Base-by-base conservation (phyloP, 106 monocot species). In the Allium fistulosum region DNA sequence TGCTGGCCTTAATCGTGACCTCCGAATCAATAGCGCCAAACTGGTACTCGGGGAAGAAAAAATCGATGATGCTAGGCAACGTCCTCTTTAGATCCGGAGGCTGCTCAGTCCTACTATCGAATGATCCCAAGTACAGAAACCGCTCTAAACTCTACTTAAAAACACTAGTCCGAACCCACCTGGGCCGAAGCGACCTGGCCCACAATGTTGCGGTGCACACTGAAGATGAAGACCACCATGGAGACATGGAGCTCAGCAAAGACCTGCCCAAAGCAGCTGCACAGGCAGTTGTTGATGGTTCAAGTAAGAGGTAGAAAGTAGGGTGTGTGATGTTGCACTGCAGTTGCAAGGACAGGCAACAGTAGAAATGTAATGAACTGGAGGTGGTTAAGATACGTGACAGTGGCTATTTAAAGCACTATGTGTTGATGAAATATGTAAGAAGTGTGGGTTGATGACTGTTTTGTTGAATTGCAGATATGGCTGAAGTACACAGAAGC, bases 11-110 rank as follows among this genome's bases (percentile, higher is more conserved):
- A 53, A 70, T 93, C 11, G 69, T 93, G 57, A 78, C 83, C 1
- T 89, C 93, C 9, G 93, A 93, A 71, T 89, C 80, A 51, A 93
- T 89, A 46, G 79, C 76, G 10, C 86, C 86, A 8, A 89, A 84
- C 80, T 89, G 93, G 93, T 93, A 93, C 51, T 69, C 77, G 26
- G 93, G 93, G 10, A 76, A 69, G 12, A 71, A 81, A 57, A 75
- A 77, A 55, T 88, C 88, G 0, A 86, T 93, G 83, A 82, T 93
- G 85, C 81, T 93, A 10, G 85, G 83, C 7, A 93, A 88, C 85
- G 88, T 88, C 61, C 85, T 93, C 11, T 93, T 93, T 79, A 83
- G 88, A 14, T 83, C 76, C 9, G 93, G 93, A 26, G 88, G 88
- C 51, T 79, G 80, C 81, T 61, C 88, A 17, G 75, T 81, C 51